Percentiles rank a stretch among this genome's conserved stretches.
These are phyloP conservation scores for Diplodia scrobiculata DNA, from an alignment of 2,329 filamentous ascomycete species.

Conservation along the genomic window DNA sequence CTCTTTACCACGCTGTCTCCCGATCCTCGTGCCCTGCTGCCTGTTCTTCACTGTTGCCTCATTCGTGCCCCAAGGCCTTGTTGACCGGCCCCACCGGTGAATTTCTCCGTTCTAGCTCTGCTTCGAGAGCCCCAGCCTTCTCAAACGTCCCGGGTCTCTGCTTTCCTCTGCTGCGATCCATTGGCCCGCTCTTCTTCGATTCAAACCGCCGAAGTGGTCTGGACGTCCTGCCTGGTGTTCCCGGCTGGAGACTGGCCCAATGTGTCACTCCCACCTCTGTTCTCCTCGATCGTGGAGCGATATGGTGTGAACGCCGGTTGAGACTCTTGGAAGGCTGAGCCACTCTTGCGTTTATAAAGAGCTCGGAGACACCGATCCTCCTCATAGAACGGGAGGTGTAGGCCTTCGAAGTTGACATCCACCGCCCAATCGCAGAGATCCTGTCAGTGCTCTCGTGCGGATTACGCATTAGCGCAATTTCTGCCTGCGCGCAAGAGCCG, in stretches of 20 bases:
- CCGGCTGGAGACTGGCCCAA: neutral
- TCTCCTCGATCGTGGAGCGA: neutral
- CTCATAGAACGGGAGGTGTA: neutral
- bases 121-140: neutral
- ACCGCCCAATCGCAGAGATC: neutral
- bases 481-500: constrained; percentile 15
- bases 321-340: neutral
- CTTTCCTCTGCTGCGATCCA: neutral
- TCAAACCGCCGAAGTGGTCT: neutral
- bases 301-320: neutral
- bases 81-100: constrained; percentile 5
- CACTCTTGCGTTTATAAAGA: neutral
- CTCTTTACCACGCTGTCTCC: neutral
- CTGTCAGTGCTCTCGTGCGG: neutral
- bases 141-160: neutral
- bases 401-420: neutral
- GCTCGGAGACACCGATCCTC: neutral
- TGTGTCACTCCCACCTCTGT: neutral
- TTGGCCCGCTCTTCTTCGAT: neutral
- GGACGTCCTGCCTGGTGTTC: neutral
- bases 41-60: constrained; percentile 12
- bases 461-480: constrained; percentile 15
- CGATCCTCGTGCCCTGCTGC: constrained; percentile 7
- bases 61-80: neutral
- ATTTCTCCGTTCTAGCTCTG: neutral